These are phyloP conservation scores for Trametes maxima DNA, from an alignment of 768 basidiomycete genomes.

Conservation along the genomic window DNA sequence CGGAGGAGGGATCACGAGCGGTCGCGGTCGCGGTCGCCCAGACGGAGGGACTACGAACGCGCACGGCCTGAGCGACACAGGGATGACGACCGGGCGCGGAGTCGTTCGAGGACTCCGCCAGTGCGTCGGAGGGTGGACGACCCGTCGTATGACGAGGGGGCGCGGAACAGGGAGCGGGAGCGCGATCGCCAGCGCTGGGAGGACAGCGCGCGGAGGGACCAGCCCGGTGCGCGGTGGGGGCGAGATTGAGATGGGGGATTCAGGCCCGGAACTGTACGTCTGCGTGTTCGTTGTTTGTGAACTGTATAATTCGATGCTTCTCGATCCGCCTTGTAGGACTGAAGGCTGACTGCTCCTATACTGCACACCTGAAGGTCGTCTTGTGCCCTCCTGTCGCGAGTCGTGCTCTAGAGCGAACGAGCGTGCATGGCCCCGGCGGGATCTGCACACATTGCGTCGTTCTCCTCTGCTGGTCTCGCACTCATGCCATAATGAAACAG, in stretches of 20 bases:
- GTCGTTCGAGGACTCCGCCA: slow-evolving; percentile 25
- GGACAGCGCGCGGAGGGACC: slow-evolving; percentile 44
- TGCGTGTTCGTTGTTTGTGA: not conserved
- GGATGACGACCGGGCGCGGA: slow-evolving; percentile 8
- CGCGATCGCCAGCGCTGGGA: slow-evolving; percentile 56
- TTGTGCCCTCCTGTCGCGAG: no score
- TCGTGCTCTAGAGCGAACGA: no score
- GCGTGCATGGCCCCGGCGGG: no score
- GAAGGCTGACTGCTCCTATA: no score
- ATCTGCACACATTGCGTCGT: no score
- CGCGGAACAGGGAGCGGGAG: slow-evolving; percentile 42
- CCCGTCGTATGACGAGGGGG: slow-evolving; percentile 35
- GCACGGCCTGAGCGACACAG: slow-evolving; percentile 4
- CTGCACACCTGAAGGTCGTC: no score
- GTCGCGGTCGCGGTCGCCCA: slow-evolving; percentile 44
- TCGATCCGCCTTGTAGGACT: no score
- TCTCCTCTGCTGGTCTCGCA: no score
- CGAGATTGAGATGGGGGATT: slow-evolving; percentile 26
- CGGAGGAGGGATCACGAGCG: slow-evolving; percentile 23
- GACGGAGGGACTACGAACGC: slow-evolving; percentile 16
- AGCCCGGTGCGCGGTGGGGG: slow-evolving; percentile 31
- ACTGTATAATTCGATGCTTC: not conserved
- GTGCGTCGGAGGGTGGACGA: slow-evolving; percentile 19
- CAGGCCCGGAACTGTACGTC: not conserved
- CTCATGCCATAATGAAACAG: no score